A percentile compares a stretch with the other conserved stretches of the same genome.
Evolutionary conservation across 2,329 filamentous ascomycete genomes (phyloP).

Genomic region (Tricladium varicosporioides): DNA sequence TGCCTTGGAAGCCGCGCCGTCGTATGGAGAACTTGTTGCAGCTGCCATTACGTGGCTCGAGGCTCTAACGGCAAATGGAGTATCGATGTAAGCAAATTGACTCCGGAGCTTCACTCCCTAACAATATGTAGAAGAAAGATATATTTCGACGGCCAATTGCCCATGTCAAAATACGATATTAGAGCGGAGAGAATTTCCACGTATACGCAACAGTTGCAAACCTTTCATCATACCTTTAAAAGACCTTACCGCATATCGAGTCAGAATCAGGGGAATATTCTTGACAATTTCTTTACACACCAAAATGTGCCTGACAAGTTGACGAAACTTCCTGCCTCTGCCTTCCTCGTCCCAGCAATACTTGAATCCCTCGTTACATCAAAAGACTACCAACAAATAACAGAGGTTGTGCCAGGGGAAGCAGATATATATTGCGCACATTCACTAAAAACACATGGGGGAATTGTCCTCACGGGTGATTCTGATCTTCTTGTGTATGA

Average conservation of each 20-base stretch:
- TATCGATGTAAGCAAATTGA: constrained; percentile 55
- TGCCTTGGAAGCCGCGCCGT: constrained; percentile 52
- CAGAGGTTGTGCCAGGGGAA: constrained; percentile 72
- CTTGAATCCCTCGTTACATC: constrained; percentile 64
- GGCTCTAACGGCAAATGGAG: constrained; percentile 50
- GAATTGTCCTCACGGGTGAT: constrained; percentile 73
- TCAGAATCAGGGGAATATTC: constrained; percentile 19
- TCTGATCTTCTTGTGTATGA: constrained; percentile 81
- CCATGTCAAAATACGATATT: constrained; percentile 39
- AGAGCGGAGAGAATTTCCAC: constrained; percentile 25
- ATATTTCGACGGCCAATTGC: constrained; percentile 84
- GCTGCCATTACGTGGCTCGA: constrained; percentile 63
- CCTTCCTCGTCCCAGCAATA: constrained; percentile 76
- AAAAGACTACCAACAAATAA: constrained; percentile 41
- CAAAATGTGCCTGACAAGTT: constrained; percentile 16
- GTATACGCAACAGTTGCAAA: constrained; percentile 24
- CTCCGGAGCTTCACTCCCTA: constrained; percentile 7
- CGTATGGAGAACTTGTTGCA: constrained; percentile 61
- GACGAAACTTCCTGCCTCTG: constrained; percentile 42
- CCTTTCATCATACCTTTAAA: too few species aligned
- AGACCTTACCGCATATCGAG: too few species aligned
- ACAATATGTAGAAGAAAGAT: constrained; percentile 56
- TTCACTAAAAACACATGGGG: constrained; percentile 52
- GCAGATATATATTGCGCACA: constrained; percentile 79
- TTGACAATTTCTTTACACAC: constrained; percentile 24